These are phyloP conservation scores for Phaeophleospora eucalypticola DNA, from an alignment of 2,329 filamentous ascomycete genomes.

Conservation along the genomic window DNA sequence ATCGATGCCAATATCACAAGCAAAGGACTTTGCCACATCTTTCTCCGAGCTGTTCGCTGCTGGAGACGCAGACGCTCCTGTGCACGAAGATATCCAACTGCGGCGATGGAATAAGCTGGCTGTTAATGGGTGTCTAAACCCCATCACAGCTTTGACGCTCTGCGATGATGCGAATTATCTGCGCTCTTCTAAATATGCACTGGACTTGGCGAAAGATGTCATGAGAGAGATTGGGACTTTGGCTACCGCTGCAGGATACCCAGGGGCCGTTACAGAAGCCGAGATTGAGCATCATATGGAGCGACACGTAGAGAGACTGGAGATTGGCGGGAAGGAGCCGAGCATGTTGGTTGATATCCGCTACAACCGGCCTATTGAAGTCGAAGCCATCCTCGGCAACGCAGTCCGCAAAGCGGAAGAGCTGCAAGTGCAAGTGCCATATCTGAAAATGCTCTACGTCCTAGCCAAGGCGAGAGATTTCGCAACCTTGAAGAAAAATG, in stretches of 20 bases:
- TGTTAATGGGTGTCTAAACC: conserved; percentile 59
- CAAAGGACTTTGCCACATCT: conserved; percentile 11
- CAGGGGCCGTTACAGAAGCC: conserved; percentile 33
- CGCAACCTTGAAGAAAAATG: conserved; percentile 11
- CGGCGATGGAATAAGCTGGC: conserved; percentile 59
- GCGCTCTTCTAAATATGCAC: conserved; percentile 37
- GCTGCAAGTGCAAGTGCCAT: conserved; percentile 37
- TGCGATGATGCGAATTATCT: conserved; percentile 53
- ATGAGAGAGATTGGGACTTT: conserved; percentile 45
- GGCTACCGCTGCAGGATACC: conserved; percentile 40
- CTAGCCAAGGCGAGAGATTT: conserved; percentile 36
- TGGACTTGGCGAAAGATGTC: conserved; percentile 37
- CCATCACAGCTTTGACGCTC: conserved; percentile 54
- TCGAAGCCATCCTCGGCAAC: conserved; percentile 49
- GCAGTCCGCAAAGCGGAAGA: conserved; percentile 39
- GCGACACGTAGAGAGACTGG: conserved; percentile 38
- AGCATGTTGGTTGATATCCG: conserved; percentile 50
- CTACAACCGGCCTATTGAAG: conserved; percentile 43
- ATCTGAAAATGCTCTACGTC: conserved; percentile 42
- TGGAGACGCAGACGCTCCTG: conserved; percentile 45
- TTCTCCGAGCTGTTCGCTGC: conserved; percentile 23
- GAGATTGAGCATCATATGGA: conserved; percentile 39
- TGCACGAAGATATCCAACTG: conserved; percentile 53
- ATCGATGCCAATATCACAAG: not conserved
- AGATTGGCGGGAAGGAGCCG: conserved; percentile 42